Evolutionary conservation across 768 basidiomycete genomes (phyloP).

Genomic region (Rhodosporidiobolus odoratus): DNA sequence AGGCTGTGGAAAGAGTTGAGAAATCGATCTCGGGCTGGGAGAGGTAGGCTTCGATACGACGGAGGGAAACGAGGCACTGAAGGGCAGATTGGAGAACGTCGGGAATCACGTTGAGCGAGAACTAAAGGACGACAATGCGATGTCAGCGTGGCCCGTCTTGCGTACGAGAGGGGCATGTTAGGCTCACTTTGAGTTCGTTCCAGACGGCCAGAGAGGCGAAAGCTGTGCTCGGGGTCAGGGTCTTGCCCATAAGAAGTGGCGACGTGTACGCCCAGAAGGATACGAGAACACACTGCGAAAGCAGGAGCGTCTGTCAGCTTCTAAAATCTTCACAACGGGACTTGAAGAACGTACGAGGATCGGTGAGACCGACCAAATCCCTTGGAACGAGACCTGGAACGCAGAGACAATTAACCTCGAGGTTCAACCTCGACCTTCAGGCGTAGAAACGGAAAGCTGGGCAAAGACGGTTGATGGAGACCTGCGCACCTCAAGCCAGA

Average conservation of each 20-base stretch:
- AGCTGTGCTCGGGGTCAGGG: constrained; percentile 45
- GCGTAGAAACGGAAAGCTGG: not conserved
- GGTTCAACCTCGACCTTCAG: not conserved
- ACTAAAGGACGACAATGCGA: constrained; percentile 11
- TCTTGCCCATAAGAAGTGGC: constrained; percentile 33
- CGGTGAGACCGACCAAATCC: constrained; percentile 40
- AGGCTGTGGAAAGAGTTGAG: constrained; percentile 42
- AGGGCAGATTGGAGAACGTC: constrained; percentile 33
- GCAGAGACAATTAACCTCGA: not conserved
- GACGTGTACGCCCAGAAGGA: constrained; percentile 44
- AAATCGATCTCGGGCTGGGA: constrained; percentile 47
- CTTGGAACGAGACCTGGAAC: constrained; percentile 40
- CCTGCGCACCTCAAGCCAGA: constrained; percentile 12
- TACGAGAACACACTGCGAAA: constrained; percentile 43
- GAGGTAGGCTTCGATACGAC: constrained; percentile 47
- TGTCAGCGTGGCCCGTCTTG: too few relatives aligned
- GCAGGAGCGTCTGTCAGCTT: too few relatives aligned
- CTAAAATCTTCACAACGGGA: too few relatives aligned
- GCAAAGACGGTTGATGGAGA: not conserved
- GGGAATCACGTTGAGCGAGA: constrained; percentile 37
- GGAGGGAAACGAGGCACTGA: constrained; percentile 43
- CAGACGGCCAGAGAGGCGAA: constrained; percentile 50
- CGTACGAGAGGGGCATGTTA: not conserved
- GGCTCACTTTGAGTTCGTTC: constrained; percentile 47
- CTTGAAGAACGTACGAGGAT: constrained; percentile 44